Percentiles rank a stretch among this genome's conserved stretches.
Conservation (phyloP, 305 asterid species). For the Rubia occidens region DNA sequence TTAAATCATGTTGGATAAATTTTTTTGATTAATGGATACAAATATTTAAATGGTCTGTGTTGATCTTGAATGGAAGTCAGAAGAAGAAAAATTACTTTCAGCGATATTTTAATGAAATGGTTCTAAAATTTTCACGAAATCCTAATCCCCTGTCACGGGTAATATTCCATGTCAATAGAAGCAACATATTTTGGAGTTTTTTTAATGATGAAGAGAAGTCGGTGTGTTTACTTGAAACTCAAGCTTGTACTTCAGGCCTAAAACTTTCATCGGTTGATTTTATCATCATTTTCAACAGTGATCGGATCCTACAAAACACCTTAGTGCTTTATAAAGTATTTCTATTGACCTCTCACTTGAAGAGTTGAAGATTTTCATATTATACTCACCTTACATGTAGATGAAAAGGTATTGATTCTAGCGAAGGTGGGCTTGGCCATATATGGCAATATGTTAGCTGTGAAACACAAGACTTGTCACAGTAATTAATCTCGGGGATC, state of each 20-base stretch:
- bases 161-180: constrained; percentile 21
- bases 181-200: constrained; percentile 21
- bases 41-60: not conserved
- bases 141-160: constrained; percentile 34
- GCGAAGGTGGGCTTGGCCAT: constrained; percentile 37
- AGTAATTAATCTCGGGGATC: constrained; percentile 49
- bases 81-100: constrained; percentile 26
- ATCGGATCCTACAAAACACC: constrained; percentile 52
- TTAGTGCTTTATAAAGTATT: constrained; percentile 45
- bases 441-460: constrained; percentile 23
- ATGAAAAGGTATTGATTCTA: constrained; percentile 37
- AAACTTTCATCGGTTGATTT: constrained; percentile 34
- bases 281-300: constrained; percentile 46
- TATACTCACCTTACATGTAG: constrained; percentile 46
- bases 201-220: constrained; percentile 37
- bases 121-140: constrained; percentile 42
- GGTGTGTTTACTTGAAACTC: constrained; percentile 48
- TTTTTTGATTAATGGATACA: not conserved
- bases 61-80: constrained; percentile 24
- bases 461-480: constrained; percentile 33
- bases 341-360: constrained; percentile 32
- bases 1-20: not conserved
- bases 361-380: constrained; percentile 44
- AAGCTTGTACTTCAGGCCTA: constrained; percentile 35
- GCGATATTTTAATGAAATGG: constrained; percentile 47